Evolutionary conservation across 2,329 filamentous ascomycete species (phyloP).

Genomic region (Diaporthe citriasiana): DNA sequence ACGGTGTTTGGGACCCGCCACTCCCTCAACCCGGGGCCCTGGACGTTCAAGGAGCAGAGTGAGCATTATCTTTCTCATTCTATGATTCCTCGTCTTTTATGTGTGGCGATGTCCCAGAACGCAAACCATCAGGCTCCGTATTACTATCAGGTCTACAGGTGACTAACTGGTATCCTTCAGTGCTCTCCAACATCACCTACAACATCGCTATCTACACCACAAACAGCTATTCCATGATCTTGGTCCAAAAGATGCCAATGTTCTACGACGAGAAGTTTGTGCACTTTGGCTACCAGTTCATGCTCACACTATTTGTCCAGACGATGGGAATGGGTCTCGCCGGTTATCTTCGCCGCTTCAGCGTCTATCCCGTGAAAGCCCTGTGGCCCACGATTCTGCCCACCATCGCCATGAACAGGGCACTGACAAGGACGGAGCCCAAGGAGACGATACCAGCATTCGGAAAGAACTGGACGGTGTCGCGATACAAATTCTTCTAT

Average conservation of each 20-base stretch:
- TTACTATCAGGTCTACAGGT: too few species aligned
- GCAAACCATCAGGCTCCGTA: too few species aligned
- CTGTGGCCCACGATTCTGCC: conserved; percentile 59
- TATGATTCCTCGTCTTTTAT: not conserved
- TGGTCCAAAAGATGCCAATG: conserved; percentile 53
- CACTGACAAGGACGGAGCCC: conserved; percentile 52
- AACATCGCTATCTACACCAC: conserved; percentile 54
- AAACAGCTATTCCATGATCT: conserved; percentile 54
- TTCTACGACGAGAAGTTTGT: conserved; percentile 59
- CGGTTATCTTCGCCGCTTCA: conserved; percentile 56
- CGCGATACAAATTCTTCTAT: conserved; percentile 61
- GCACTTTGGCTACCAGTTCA: conserved; percentile 57
- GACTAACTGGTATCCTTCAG: not conserved
- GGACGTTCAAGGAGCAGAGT: conserved; percentile 59
- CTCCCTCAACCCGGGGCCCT: conserved; percentile 58
- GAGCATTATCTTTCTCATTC: not conserved
- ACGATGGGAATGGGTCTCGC: conserved; percentile 60
- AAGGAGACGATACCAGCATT: conserved; percentile 56
- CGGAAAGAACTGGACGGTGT: conserved; percentile 54
- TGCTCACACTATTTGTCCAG: conserved; percentile 57
- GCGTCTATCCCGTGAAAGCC: conserved; percentile 55
- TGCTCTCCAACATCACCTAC: conserved; percentile 58
- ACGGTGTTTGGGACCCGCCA: conserved; percentile 56
- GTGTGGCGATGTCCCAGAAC: too few species aligned
- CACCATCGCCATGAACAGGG: conserved; percentile 53